phyloP scores from a whole-genome alignment of 2,329 filamentous ascomycete species.

The Xylogone sp. region DNA sequence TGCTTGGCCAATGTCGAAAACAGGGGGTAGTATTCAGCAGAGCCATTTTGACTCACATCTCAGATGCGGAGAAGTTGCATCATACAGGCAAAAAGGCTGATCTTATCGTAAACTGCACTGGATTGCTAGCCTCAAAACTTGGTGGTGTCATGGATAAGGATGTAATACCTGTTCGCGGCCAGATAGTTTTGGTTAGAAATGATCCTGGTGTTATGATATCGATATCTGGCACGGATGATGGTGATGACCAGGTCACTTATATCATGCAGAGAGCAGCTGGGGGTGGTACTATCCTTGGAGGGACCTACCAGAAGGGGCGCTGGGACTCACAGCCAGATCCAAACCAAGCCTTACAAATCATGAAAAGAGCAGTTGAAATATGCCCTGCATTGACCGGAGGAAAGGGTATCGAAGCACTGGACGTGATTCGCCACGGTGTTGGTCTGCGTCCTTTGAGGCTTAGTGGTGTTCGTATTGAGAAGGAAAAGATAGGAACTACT shows the following conservation, averaged over 20 bases:
- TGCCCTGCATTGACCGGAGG: constrained; percentile 51
- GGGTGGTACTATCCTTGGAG: constrained; percentile 65
- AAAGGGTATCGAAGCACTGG: constrained; percentile 59
- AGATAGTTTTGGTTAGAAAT: constrained; percentile 68
- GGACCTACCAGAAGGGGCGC: constrained; percentile 59
- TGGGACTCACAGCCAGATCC: constrained; percentile 63
- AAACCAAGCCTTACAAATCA: constrained; percentile 61
- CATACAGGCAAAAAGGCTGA: constrained; percentile 55
- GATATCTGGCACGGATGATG: constrained; percentile 61
- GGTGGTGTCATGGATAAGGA: constrained; percentile 76
- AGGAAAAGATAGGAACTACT: constrained; percentile 51
- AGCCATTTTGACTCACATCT: constrained; percentile 63
- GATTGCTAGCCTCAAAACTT: constrained; percentile 68
- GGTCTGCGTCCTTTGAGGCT: constrained; percentile 60
- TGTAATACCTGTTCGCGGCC: constrained; percentile 75
- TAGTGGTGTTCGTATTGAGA: constrained; percentile 59
- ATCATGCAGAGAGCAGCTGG: constrained; percentile 65
- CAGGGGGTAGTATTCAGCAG: constrained; percentile 68
- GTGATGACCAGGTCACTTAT: constrained; percentile 59
- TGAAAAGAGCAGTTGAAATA: constrained; percentile 58
- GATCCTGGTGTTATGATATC: constrained; percentile 56
- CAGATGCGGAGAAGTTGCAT: constrained; percentile 61
- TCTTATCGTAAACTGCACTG: constrained; percentile 81
- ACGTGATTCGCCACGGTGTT: constrained; percentile 64
- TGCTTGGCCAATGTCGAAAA: constrained; percentile 74